Conservation (phyloP, 75 land plant genomes). For the Pinus tabuliformis region DNA sequence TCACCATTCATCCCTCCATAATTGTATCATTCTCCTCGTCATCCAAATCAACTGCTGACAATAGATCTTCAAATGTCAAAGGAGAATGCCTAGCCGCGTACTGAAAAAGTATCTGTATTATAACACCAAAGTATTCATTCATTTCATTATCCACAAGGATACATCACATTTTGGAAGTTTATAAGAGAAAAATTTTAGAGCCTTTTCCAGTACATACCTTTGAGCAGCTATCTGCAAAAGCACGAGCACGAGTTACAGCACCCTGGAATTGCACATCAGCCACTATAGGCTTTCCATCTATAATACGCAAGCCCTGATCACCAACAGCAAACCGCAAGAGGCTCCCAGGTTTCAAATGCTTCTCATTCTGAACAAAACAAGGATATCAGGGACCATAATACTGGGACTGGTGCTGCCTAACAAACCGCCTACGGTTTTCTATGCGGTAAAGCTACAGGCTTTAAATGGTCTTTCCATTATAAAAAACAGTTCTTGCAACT, state of each 20-base stretch:
- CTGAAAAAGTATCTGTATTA: conserved; percentile 80
- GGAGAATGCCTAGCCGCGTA: conserved; percentile 78
- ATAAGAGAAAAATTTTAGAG: neutral
- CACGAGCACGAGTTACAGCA: conserved; percentile 64
- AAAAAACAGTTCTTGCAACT: neutral
- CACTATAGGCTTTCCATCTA: conserved; percentile 67
- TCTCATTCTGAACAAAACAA: conserved; percentile 25
- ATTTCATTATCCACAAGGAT: neutral
- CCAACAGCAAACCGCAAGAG: conserved; percentile 75
- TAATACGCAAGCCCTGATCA: conserved; percentile 64
- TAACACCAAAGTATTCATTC: neutral
- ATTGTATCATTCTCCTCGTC: conserved; percentile 1
- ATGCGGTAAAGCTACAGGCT: neutral
- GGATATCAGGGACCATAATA: conserved; percentile 5
- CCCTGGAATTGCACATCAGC: conserved; percentile 77
- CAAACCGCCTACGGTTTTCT: neutral
- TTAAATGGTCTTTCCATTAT: neutral
- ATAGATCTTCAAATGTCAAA: conserved; percentile 48
- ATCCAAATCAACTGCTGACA: conserved; percentile 22
- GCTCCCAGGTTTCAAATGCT: conserved; percentile 48
- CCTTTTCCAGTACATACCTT: conserved; percentile 45
- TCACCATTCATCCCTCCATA: neutral
- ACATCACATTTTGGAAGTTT: neutral
- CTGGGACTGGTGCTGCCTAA: neutral
- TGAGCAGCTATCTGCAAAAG: conserved; percentile 88